Evolutionary conservation across 2,329 filamentous ascomycete species (phyloP).

Genomic region (Ceratocystis albifundus): DNA sequence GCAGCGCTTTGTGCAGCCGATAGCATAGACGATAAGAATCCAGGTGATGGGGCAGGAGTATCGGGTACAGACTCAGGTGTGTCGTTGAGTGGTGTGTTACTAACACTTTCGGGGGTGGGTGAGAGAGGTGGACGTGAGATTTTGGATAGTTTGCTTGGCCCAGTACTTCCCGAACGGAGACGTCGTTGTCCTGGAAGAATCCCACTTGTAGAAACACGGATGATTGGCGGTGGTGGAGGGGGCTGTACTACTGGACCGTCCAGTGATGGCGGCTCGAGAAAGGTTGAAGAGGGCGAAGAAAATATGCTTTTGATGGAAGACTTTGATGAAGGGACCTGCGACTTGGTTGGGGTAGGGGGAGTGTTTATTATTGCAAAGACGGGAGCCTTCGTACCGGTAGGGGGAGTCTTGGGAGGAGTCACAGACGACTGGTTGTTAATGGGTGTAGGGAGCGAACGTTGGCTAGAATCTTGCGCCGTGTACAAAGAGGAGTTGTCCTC

Average conservation of each 20-base stretch:
- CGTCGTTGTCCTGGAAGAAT: constrained; percentile 42
- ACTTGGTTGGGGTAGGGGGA: constrained; percentile 51
- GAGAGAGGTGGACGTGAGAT: constrained; percentile 61
- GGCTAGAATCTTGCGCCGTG: background rate
- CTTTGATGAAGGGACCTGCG: constrained; percentile 26
- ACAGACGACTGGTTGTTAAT: constrained; percentile 15
- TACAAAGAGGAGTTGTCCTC: background rate
- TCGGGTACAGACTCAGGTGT: background rate
- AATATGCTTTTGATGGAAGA: constrained; percentile 23
- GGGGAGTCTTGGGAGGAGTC: constrained; percentile 39
- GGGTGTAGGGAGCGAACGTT: constrained; percentile 12
- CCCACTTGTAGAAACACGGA: constrained; percentile 33
- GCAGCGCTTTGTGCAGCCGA: constrained; percentile 89
- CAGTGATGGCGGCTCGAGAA: background rate
- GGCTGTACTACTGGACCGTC: constrained; percentile 4
- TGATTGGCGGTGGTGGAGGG: constrained; percentile 4
- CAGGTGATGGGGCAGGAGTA: constrained; percentile 30
- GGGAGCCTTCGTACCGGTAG: constrained; percentile 30
- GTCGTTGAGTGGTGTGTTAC: background rate
- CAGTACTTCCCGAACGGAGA: constrained; percentile 30
- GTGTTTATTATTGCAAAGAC: constrained; percentile 52
- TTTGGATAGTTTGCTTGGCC: constrained; percentile 79
- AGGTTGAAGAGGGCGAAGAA: constrained; percentile 16
- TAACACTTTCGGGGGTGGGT: constrained; percentile 53
- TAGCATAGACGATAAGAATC: constrained; percentile 90